Percentiles rank a stretch among this genome's conserved stretches.
These are phyloP conservation scores for Thermomyces lanuginosus DNA, from an alignment of 2,329 filamentous ascomycete species.

Conservation along the genomic window DNA sequence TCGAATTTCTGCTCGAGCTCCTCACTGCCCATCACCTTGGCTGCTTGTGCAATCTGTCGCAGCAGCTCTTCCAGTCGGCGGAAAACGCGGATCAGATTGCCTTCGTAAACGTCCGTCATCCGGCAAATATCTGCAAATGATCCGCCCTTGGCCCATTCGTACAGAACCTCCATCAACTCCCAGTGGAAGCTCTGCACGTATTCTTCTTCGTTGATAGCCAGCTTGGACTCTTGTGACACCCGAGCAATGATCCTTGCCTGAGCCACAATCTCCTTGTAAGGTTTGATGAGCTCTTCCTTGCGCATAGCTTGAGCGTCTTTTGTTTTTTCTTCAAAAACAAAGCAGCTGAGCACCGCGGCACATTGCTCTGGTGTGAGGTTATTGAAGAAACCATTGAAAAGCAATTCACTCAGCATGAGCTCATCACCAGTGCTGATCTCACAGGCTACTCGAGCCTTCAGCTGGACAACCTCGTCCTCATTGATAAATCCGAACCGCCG, in stretches of 20 bases:
- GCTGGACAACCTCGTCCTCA: conserved; percentile 82
- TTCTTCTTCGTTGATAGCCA: conserved; percentile 86
- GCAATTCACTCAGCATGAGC: conserved; percentile 74
- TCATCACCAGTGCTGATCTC: conserved; percentile 97
- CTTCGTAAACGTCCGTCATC: conserved; percentile 98
- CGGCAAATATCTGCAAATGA: conserved; percentile 91
- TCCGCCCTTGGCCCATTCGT: conserved; percentile 76
- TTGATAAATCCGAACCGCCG: conserved; percentile 92
- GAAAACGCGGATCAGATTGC: conserved; percentile 89
- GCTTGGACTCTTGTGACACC: conserved; percentile 85
- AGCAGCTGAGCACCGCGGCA: conserved; percentile 74
- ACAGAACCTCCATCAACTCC: conserved; percentile 94
- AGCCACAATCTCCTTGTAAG: conserved; percentile 68
- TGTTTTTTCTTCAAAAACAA: conserved; percentile 95
- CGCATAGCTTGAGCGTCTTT: conserved; percentile 55
- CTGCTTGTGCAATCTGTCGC: conserved; percentile 84
- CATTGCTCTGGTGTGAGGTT: conserved; percentile 76
- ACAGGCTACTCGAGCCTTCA: conserved; percentile 93
- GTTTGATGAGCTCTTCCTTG: conserved; percentile 65
- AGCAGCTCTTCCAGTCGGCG: conserved; percentile 85
- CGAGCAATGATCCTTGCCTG: conserved; percentile 83
- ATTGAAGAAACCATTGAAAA: conserved; percentile 98
- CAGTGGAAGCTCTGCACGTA: conserved; percentile 81
- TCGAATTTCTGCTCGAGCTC: conserved; percentile 90
- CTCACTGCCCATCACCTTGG: conserved; percentile 96